Conservation (phyloP, 306 rosid species). For the Astragalus glycyphyllos region DNA sequence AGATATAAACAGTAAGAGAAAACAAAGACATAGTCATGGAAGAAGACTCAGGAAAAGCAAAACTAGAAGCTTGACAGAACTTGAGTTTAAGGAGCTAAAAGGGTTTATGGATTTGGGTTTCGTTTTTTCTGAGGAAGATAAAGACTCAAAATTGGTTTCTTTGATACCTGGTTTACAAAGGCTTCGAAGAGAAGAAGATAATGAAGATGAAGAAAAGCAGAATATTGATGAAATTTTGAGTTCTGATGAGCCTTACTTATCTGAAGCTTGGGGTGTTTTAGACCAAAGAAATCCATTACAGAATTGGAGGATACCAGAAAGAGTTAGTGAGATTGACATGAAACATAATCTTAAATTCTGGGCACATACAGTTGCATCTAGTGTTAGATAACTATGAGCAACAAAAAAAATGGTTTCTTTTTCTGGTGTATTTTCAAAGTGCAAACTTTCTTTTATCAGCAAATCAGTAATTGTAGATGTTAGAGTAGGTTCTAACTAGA, state of each 20-base stretch:
- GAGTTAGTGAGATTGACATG: slow-evolving; percentile 62
- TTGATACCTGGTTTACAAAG: slow-evolving; percentile 79
- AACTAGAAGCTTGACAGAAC: slow-evolving; percentile 66
- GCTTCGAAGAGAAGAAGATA: slow-evolving; percentile 39
- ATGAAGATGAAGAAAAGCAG: slow-evolving; percentile 33
- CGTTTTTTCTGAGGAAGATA: slow-evolving; percentile 75
- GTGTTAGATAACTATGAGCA: slow-evolving; percentile 51
- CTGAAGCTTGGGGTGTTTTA: slow-evolving; percentile 78
- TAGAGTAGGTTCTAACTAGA: slow-evolving; percentile 4
- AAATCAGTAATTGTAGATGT: slow-evolving; percentile 9
- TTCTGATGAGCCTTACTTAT: slow-evolving; percentile 67
- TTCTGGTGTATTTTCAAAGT: neutral
- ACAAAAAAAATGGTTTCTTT: neutral
- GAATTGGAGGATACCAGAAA: slow-evolving; percentile 62
- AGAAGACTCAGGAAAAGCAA: slow-evolving; percentile 3
- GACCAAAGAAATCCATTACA: slow-evolving; percentile 51
- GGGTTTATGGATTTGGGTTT: slow-evolving; percentile 96
- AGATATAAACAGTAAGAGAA: slow-evolving; percentile 10
- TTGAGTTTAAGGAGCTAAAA: slow-evolving; percentile 76
- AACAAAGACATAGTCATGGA: slow-evolving; percentile 24
- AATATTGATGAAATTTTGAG: slow-evolving; percentile 40
- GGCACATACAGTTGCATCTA: slow-evolving; percentile 83
- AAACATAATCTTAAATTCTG: slow-evolving; percentile 68
- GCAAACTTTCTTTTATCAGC: slow-evolving; percentile 15
- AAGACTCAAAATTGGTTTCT: slow-evolving; percentile 59